Evolutionary conservation across 129 eudicot species (phyloP).

Genomic region (Chrysanthemum seticuspe): DNA sequence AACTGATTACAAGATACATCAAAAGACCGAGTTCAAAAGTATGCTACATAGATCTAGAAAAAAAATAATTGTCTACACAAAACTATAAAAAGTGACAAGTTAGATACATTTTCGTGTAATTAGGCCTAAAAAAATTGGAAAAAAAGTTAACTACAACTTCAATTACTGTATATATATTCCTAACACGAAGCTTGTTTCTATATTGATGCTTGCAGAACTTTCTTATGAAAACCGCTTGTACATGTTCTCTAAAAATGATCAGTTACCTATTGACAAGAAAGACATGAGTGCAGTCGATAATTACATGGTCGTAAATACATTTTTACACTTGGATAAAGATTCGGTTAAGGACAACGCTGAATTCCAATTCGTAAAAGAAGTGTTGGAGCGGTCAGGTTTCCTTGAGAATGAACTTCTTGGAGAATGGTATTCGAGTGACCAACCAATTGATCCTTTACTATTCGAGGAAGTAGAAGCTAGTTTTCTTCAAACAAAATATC

Average conservation of each 20-base stretch:
- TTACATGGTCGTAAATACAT: constrained; percentile 1
- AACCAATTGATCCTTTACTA: constrained; percentile 63
- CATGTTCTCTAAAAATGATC: constrained; percentile 12
- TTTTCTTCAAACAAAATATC: constrained; percentile 28
- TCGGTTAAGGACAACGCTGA: constrained; percentile 33
- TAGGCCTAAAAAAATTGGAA: too few relatives aligned
- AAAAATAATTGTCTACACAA: too few relatives aligned
- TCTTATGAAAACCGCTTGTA: neutral
- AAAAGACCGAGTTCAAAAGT: too few relatives aligned
- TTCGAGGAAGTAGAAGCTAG: constrained; percentile 57
- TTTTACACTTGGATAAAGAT: constrained; percentile 31
- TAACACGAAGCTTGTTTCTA: constrained; percentile 8
- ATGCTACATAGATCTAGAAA: too few relatives aligned
- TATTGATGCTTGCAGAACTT: constrained; percentile 24
- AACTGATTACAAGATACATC: too few relatives aligned
- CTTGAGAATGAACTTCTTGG: constrained; percentile 43
- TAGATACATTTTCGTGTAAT: too few relatives aligned
- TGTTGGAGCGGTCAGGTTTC: constrained; percentile 67
- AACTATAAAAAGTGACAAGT: too few relatives aligned
- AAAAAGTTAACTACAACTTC: too few relatives aligned
- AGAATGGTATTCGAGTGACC: constrained; percentile 62
- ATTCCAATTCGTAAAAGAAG: constrained; percentile 60
- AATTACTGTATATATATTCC: neutral
- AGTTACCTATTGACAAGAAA: constrained; percentile 10
- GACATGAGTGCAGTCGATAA: neutral